Evolutionary conservation across 495 filamentous ascomycete genomes (phyloP), one percentile per base, ranked within the genome.

Genomic region (Usnea hakonensis): DNA sequence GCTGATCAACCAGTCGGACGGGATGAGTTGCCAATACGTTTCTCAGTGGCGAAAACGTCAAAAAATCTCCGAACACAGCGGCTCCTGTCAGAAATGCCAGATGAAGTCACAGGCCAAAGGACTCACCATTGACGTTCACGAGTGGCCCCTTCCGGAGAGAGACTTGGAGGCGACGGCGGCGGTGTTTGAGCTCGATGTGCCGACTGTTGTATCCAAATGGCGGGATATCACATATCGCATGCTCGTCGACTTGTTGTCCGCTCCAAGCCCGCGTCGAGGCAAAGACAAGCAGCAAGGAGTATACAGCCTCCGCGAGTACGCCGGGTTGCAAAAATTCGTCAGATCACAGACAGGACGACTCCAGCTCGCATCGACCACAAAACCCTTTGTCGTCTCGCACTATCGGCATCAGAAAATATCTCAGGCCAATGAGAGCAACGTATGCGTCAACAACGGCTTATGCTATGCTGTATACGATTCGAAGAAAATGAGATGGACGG

Each of bases 71-170:
- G 78, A 75, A 60, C 71, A 73, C 6, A 77, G 74, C 33, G 23
- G 52, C 26, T 41, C 9, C 48, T 65, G 54, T 19, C 36, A 63
- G 28, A 77, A 73, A 40, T 79, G 74, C 23, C 6, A 1, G 0
- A 69, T 75, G 26, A 19, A 59, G 7, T 4, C 57, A 0, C 13
- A 72, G 21, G 76, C 76, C 0, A 38, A 71, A 0, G 43, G 13
- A 0, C 65, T 90, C 30, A 60, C 17, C 0, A 87, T 90, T 48
- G 7, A 65, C 0, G 57, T 83, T 55, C 75, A 85, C 60, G 85
- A 88, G 64, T 87, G 83, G 85, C 86, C 86, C 5, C 69, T 89
- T 11, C 82, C 86, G 0, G 17, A n/a, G 0, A 55, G 74, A 21
- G 9, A 37, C 0, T 38, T 58, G 0, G 33, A 77, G 26, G 72